Evolutionary conservation across 257 asterid species (phyloP), one percentile per base, ranked within the genome.

Genomic region (Ophiorrhiza pumila): DNA sequence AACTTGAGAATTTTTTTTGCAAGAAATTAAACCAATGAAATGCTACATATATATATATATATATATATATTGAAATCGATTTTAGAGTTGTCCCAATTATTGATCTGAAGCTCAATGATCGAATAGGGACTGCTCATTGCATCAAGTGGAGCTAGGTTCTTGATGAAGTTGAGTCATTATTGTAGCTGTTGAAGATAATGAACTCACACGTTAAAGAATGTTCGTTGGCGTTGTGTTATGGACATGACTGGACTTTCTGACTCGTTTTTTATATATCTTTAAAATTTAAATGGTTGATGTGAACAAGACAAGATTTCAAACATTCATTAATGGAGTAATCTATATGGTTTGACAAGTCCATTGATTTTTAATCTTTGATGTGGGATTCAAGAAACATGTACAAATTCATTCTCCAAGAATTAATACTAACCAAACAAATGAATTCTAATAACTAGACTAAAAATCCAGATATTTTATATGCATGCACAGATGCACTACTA

Each of bases 171-270:
- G 71, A 17, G 20, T 20, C 32, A 68, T 68, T 68, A 49, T 68
- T 68, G 47, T 34, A 49, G 34, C 66, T 42, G n/a, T 55, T n/a
- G 65, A 31, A 53, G 74, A 69, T 13, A 53, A 50, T 17, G 50
- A 71, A 56, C 20, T 29, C 68, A 57, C 57, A 43, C 9, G 53
- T 71, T 42, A 23, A 32, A 50, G 64, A 69, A 52, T 49, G 72
- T 68, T 6, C 60, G 46, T 47, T 31, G 17, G 31, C 11, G 20
- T 31, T 32, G 65, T 17, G 14, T 32, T 60, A 2, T 27, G 41
- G 59, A 31, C 61, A 5, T 49, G 12, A 10, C 43, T 29, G 71
- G 23, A 27, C 42, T 42, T 66, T 49, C 43, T 31, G 41, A 58
- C n/a, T n/a, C n/a, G n/a, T n/a, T n/a, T n/a, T n/a, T n/a, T n/a